Base-by-base conservation (phyloP, 306 rosid genomes). In the Dicorynia guianensis region DNA sequence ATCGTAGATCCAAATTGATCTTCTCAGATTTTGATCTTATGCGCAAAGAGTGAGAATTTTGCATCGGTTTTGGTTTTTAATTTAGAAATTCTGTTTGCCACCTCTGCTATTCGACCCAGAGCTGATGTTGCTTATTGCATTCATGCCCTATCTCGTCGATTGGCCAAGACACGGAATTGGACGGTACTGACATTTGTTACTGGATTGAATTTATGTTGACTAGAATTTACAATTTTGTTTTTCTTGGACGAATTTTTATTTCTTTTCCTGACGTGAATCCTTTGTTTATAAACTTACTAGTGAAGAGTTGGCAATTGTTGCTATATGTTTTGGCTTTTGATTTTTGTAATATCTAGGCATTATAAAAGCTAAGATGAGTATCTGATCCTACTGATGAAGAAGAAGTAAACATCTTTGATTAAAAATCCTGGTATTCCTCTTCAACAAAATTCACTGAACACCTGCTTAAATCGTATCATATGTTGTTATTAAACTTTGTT, bases 51-150 rank as follows among this genome's bases (percentile, higher is more conserved):
- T 77, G 57, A 68, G 14, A 62, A 62, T 36, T 25, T 67, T 78
- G 49, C 33, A n/a, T 74, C 11, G 6, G 13, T 11, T 34, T 36
- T 67, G 19, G 4, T 4, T 50, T 56, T 60, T 11, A 9, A 42
- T 72, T 63, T 42, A 85, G 88, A 85, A 48, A 81, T 85, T 81
- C 74, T 81, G 34, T 68, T 67, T 85, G 98, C 98, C 79, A 90
- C 99, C 6, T 84, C 99, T 54, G 89, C 98, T 46, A 80, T 89
- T 84, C 84, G 98, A 5, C 98, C 98, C 0, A 82, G 99, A 67
- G 99, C 99, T 19, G 99, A 96, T 88, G 98, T 96, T 82, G 98
- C 99, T 25, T 96, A 96, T 78, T 96, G 99, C 81, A 89, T 96
- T 87, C 97, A 87, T 81, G 93, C 98, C 4, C 98, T 96, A 63